Evolutionary conservation across 1,284 basidiomycete species (phyloP).

Genomic region (Lentinula novae-zelandiae): DNA sequence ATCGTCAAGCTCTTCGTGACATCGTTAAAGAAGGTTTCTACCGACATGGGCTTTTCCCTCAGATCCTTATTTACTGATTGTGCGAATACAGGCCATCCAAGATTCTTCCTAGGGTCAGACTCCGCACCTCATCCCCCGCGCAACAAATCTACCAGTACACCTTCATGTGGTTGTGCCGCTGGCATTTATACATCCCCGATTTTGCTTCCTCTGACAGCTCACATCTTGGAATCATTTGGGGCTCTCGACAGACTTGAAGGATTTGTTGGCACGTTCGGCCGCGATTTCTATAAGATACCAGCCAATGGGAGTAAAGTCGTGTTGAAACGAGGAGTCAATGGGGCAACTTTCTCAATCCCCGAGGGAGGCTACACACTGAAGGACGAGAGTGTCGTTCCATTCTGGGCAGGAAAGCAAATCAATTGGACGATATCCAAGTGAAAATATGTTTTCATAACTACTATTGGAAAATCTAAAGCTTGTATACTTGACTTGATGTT

Average conservation of each 20-base stretch:
- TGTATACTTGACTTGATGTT: slow-evolving; percentile 61
- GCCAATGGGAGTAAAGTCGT: slow-evolving; percentile 21
- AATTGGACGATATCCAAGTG: slow-evolving; percentile 70
- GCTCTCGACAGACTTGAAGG: slow-evolving; percentile 78
- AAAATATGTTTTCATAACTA: background rate
- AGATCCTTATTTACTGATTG: background rate
- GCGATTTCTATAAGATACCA: slow-evolving; percentile 70
- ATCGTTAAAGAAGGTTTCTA: slow-evolving; percentile 78
- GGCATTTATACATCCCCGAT: slow-evolving; percentile 92
- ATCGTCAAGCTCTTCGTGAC: slow-evolving; percentile 81
- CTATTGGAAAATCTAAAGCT: slow-evolving; percentile 40
- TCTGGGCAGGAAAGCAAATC: slow-evolving; percentile 87
- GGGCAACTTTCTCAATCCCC: slow-evolving; percentile 26
- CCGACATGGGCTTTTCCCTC: slow-evolving; percentile 40
- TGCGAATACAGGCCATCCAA: slow-evolving; percentile 69
- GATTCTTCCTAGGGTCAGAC: slow-evolving; percentile 98
- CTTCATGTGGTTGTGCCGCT: slow-evolving; percentile 81
- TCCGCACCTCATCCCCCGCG: slow-evolving; percentile 89
- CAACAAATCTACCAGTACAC: slow-evolving; percentile 77
- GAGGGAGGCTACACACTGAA: slow-evolving; percentile 48
- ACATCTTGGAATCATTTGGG: slow-evolving; percentile 82
- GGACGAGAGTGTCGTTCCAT: slow-evolving; percentile 74
- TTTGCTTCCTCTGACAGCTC: slow-evolving; percentile 83
- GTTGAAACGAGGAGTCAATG: slow-evolving; percentile 15
- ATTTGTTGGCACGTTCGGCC: slow-evolving; percentile 77